Conservation (phyloP, 2,329 filamentous ascomycete species). For the Colletotrichum sp. region DNA sequence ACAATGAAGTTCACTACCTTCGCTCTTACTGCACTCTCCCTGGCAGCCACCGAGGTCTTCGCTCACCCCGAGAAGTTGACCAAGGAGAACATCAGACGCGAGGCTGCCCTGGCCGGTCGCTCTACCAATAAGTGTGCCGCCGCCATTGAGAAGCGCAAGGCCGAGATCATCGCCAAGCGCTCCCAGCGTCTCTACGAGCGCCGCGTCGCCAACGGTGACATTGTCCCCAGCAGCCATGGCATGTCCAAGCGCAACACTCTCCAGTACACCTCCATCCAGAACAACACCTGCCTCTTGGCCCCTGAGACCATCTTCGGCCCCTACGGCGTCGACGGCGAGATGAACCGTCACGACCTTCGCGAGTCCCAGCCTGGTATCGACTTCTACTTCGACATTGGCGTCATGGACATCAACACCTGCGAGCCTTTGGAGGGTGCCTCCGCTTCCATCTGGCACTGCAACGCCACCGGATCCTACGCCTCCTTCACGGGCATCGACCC, state of each 20-base stretch:
- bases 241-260: neutral
- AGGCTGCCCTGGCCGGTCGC: neutral
- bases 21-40: neutral
- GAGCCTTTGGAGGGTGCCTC: slow-evolving; percentile 7
- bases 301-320: slow-evolving; percentile 53
- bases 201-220: neutral
- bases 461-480: neutral
- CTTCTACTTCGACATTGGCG: slow-evolving; percentile 1
- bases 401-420: slow-evolving; percentile 10
- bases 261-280: slow-evolving; percentile 14
- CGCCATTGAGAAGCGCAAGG: neutral
- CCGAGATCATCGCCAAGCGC: neutral
- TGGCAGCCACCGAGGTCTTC: neutral
- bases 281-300: slow-evolving; percentile 46
- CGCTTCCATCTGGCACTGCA: slow-evolving; percentile 9
- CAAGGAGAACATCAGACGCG: neutral
- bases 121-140: neutral
- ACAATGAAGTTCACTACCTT: neutral
- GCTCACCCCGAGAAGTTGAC: neutral
- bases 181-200: neutral
- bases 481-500: neutral
- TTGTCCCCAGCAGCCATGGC: neutral
- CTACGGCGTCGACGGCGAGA: slow-evolving; percentile 37
- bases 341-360: neutral
- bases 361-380: neutral